Evolutionary conservation across 169 alveolate species (phyloP).

Genomic region (Perkinsus olseni): DNA sequence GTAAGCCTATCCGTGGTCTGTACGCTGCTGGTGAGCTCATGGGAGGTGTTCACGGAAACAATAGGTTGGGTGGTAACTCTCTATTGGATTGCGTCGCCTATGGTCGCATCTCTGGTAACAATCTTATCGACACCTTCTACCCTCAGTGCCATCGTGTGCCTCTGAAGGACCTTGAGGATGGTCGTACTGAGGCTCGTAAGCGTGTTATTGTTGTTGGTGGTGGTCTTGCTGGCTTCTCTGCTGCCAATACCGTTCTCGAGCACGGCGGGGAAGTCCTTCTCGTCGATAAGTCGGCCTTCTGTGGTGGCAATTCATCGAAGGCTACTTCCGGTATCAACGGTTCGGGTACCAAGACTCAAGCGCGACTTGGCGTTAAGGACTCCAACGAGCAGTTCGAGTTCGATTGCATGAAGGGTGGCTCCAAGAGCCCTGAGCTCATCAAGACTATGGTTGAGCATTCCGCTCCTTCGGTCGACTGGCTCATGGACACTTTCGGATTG

Average conservation of each 20-base stretch:
- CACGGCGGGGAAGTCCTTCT: slow-evolving; percentile 24
- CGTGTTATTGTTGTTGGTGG: slow-evolving; percentile 10
- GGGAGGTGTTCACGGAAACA: no score
- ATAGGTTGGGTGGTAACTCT: no score
- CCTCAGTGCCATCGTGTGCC: no score
- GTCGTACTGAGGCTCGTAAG: no score
- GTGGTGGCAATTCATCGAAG: slow-evolving; percentile 39
- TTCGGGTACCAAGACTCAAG: slow-evolving; percentile 33
- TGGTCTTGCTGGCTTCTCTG: slow-evolving; percentile 21
- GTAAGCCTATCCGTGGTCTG: no score
- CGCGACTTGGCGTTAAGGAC: slow-evolving; percentile 37
- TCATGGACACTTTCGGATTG: slow-evolving; percentile 14
- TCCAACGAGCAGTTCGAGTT: slow-evolving; percentile 28
- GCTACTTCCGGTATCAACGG: slow-evolving; percentile 35
- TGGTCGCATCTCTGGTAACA: slow-evolving; percentile 43
- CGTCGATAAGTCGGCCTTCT: slow-evolving; percentile 20
- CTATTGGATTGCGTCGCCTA: no score
- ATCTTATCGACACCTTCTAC: slow-evolving; percentile 13
- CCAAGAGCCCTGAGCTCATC: slow-evolving; percentile 36
- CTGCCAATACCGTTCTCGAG: slow-evolving; percentile 29
- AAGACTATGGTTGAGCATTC: slow-evolving; percentile 22
- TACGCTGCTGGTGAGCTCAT: no score
- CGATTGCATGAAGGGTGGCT: slow-evolving; percentile 44
- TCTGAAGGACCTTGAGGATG: no score
- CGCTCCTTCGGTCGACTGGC: slow-evolving; percentile 33